These are phyloP conservation scores for Coemansia sp. DNA, from an alignment of 192 early-diverging fungal species.

Conservation along the genomic window DNA sequence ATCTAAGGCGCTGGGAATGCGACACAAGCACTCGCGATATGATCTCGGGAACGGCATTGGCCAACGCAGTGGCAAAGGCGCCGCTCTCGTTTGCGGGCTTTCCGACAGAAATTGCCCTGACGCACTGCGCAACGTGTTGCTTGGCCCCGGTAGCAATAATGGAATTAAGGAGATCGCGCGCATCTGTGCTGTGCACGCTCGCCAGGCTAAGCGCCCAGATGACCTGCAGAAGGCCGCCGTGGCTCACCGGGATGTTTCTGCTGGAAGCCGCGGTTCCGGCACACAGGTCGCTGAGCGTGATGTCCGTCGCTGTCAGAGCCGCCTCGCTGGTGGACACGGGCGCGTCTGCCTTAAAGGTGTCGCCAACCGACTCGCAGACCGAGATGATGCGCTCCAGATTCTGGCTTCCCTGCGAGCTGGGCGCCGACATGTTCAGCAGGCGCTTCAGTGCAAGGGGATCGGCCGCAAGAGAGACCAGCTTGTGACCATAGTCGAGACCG, in stretches of 20 bases:
- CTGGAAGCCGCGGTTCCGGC: conserved; percentile 4
- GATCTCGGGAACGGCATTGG: conserved; percentile 24
- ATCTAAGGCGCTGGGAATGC: conserved; percentile 17
- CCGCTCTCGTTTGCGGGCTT: neutral
- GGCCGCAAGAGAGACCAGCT: conserved; percentile 16
- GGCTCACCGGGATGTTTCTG: conserved; percentile 16
- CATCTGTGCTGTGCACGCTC: conserved; percentile 18
- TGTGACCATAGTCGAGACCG: conserved; percentile 7
- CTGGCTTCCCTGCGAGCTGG: conserved; percentile 37
- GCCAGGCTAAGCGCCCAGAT: conserved; percentile 51
- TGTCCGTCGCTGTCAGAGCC: conserved; percentile 5
- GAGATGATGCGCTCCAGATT: conserved; percentile 36
- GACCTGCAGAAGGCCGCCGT: conserved; percentile 19
- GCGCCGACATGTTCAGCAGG: conserved; percentile 40
- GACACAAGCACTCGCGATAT: conserved; percentile 42
- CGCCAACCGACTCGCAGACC: conserved; percentile 21
- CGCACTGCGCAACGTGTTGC: conserved; percentile 42
- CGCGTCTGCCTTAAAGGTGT: conserved; percentile 19
- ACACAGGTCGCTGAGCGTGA: conserved; percentile 22
- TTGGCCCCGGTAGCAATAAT: conserved; percentile 28
- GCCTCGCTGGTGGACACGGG: conserved; percentile 10
- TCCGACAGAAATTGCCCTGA: conserved; percentile 13
- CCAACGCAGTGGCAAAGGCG: conserved; percentile 14
- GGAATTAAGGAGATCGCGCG: conserved; percentile 19
- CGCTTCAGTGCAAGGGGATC: conserved; percentile 32